A percentile compares a stretch with the other conserved stretches of the same genome.
Conservation (phyloP, 139 green algal genomes). For the Picochlorum sp. region DNA sequence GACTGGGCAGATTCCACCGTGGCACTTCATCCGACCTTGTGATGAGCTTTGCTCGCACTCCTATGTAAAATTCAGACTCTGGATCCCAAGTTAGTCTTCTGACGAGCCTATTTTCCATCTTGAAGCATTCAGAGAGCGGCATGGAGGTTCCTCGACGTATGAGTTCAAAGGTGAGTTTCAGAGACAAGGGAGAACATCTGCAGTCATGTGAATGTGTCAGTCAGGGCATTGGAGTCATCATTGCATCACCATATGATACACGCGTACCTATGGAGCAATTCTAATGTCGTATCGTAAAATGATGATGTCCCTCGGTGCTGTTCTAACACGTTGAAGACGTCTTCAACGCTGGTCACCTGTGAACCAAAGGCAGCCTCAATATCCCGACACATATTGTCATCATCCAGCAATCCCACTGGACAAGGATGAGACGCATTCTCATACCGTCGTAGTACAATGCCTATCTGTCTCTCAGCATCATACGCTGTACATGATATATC, state of each 20-base stretch:
- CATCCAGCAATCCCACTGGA: no score
- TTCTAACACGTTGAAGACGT: no score
- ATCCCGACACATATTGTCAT: no score
- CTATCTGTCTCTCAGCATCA: background rate
- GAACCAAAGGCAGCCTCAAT: no score
- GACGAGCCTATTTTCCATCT: conserved; percentile 48
- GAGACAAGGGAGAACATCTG: conserved; percentile 30
- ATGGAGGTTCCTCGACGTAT: conserved; percentile 17
- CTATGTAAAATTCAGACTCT: conserved; percentile 25
- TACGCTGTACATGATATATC: background rate
- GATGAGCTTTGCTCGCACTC: conserved; percentile 63
- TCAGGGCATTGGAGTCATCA: no score
- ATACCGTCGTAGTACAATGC: background rate
- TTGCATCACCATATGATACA: no score
- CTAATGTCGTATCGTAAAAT: no score
- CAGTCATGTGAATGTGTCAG: background rate
- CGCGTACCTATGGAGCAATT: no score
- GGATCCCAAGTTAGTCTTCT: conserved; percentile 4
- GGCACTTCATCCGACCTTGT: conserved; percentile 49
- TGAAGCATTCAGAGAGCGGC: conserved; percentile 46
- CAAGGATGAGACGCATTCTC: no score
- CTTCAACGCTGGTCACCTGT: no score
- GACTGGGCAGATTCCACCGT: conserved; percentile 44
- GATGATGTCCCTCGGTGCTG: no score
- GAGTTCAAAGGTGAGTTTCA: conserved; percentile 35